phyloP scores from a whole-genome alignment of 768 basidiomycete species.

The Mycena indigotica region DNA sequence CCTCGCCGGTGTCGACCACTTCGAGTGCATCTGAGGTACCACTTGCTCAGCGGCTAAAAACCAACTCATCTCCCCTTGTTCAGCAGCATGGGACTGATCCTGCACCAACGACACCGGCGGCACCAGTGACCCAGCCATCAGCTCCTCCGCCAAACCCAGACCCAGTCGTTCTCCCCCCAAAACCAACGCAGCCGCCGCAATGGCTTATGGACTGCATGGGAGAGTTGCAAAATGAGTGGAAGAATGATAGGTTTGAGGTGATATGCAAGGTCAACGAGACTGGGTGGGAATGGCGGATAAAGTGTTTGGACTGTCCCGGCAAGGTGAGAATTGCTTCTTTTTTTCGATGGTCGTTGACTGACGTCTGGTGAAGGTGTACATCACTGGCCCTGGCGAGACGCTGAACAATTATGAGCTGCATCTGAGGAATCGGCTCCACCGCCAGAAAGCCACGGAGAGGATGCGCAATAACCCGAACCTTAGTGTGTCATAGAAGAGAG shows the following conservation, averaged over 20 bases:
- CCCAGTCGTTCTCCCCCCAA: constrained; percentile 24
- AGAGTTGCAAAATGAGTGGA: constrained; percentile 69
- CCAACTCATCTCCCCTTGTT: constrained; percentile 21
- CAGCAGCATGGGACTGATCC: constrained; percentile 20
- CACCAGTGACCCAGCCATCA: constrained; percentile 20
- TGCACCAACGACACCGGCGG: constrained; percentile 15
- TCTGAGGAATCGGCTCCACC: constrained; percentile 81
- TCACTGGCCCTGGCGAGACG: constrained; percentile 85
- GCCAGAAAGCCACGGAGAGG: constrained; percentile 71
- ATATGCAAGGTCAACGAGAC: constrained; percentile 59
- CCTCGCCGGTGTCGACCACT: constrained; percentile 71
- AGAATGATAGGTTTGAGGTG: constrained; percentile 82
- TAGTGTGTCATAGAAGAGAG: neutral
- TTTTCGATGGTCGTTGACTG: neutral
- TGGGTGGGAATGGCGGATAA: constrained; percentile 86
- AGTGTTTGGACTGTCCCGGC: constrained; percentile 90
- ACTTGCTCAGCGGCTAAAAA: constrained; percentile 65
- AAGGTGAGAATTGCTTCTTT: constrained; percentile 59
- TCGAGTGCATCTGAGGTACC: constrained; percentile 78
- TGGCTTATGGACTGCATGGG: constrained; percentile 77
- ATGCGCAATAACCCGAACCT: constrained; percentile 23
- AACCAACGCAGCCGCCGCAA: constrained; percentile 48
- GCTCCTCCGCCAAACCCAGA: constrained; percentile 24
- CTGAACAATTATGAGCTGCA: constrained; percentile 92
- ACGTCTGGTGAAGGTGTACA: constrained; percentile 67